Evolutionary conservation across 192 early-diverging fungal genomes (phyloP).

Genomic region (Oehlia diaphana): DNA sequence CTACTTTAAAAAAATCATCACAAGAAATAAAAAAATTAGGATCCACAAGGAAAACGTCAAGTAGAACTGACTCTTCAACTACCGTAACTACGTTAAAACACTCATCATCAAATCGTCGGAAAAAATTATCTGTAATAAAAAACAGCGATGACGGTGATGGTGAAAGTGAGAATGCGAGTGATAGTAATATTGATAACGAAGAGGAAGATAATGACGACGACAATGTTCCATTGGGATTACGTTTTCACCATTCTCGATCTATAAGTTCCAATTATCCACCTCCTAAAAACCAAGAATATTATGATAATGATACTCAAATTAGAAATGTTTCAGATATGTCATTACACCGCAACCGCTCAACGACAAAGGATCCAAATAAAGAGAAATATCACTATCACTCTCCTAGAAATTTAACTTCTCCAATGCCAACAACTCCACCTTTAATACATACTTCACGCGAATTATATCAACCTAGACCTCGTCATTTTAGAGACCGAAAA

Average conservation of each 20-base stretch:
- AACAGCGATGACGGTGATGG: background rate
- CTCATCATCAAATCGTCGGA: background rate
- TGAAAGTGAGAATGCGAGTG: background rate
- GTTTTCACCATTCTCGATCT: background rate
- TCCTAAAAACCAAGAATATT: background rate
- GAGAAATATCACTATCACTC: background rate
- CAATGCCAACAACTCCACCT: background rate
- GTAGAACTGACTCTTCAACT: background rate
- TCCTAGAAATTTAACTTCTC: background rate
- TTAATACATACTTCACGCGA: background rate
- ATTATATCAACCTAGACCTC: background rate
- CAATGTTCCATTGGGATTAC: background rate
- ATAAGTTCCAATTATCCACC: background rate
- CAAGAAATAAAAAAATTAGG: background rate
- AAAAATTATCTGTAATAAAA: background rate
- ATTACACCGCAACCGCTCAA: background rate
- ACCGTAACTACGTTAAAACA: background rate
- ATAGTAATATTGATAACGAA: background rate
- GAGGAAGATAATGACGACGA: slow-evolving; percentile 1
- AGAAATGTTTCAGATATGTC: background rate
- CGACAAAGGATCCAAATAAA: too few species aligned
- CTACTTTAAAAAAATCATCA: background rate
- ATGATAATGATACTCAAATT: background rate
- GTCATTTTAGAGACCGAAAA: background rate
- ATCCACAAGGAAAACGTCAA: background rate